phyloP scores from a whole-genome alignment of 768 basidiomycete species.

The Suillus placidus region DNA sequence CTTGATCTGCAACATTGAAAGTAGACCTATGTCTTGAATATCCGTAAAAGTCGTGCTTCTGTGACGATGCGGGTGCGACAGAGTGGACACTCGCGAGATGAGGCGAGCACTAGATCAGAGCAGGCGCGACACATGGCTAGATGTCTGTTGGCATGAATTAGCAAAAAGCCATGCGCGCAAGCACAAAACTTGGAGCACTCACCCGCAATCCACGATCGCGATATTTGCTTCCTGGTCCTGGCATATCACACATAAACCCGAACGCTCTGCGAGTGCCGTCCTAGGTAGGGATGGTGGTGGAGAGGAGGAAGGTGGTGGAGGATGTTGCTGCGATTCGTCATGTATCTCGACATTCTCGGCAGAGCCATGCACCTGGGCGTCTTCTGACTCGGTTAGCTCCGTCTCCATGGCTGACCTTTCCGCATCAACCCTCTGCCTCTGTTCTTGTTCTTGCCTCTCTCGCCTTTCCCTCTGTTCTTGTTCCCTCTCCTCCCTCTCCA shows the following conservation, averaged over 20 bases:
- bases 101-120: conserved; percentile 77
- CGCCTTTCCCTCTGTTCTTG: conserved; percentile 19
- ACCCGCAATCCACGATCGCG: conserved; percentile 95
- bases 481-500: conserved; percentile 23
- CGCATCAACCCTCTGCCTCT: conserved; percentile 17
- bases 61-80: conserved; percentile 90
- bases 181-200: conserved; percentile 30
- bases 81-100: conserved; percentile 85
- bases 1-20: neutral
- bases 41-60: conserved; percentile 76
- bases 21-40: conserved; percentile 59
- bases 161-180: neutral
- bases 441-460: conserved; percentile 13
- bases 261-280: conserved; percentile 49
- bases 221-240: conserved; percentile 95
- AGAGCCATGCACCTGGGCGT: neutral
- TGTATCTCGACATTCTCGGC: conserved; percentile 12
- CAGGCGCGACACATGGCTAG: conserved; percentile 78
- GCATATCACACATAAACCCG: conserved; percentile 87
- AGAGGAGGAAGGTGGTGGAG: conserved; percentile 20
- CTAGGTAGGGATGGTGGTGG: conserved; percentile 27
- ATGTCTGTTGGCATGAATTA: conserved; percentile 50
- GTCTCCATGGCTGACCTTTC: neutral
- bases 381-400: conserved; percentile 7
- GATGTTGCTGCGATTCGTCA: conserved; percentile 11